Percentiles rank a stretch among this genome's conserved stretches.
phyloP scores from a whole-genome alignment of 768 basidiomycete species.

The Trametes cinnabarina region DNA sequence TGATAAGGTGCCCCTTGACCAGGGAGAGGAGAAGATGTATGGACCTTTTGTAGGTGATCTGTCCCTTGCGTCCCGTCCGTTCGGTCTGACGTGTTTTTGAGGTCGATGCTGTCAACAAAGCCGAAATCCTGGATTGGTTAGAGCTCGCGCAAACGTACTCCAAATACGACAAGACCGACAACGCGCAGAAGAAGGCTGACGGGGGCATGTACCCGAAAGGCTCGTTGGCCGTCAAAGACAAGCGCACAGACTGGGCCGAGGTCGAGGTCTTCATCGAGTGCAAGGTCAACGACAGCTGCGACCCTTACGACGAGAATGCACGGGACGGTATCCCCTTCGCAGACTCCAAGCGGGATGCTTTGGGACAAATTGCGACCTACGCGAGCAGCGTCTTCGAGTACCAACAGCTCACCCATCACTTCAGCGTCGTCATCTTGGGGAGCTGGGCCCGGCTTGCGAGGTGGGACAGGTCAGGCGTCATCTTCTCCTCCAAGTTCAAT shows the following conservation, averaged over 20 bases:
- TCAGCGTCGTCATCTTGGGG: not conserved
- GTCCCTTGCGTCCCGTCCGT: too few species aligned
- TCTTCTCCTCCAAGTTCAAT: not conserved
- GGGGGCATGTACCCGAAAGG: not conserved
- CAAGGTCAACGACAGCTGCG: not conserved
- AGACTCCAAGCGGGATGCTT: not conserved
- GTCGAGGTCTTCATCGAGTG: not conserved
- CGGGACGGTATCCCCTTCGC: not conserved
- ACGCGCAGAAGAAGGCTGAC: not conserved
- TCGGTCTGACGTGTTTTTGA: too few species aligned
- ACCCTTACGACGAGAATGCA: not conserved
- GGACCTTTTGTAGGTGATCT: too few species aligned
- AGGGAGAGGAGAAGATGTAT: too few species aligned
- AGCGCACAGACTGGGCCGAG: not conserved
- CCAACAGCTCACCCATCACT: slow-evolving; percentile 8
- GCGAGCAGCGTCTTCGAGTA: not conserved
- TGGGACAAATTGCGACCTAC: not conserved
- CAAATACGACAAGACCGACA: too few species aligned
- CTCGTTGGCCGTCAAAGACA: not conserved
- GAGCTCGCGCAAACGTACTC: too few species aligned
- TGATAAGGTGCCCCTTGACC: too few species aligned
- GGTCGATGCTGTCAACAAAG: too few species aligned
- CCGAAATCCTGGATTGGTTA: too few species aligned
- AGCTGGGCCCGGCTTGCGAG: not conserved
- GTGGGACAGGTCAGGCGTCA: not conserved